Percentiles rank a stretch among this genome's conserved stretches.
Evolutionary conservation across 2,329 filamentous ascomycete species (phyloP).

Genomic region (Monosporascus sp.): DNA sequence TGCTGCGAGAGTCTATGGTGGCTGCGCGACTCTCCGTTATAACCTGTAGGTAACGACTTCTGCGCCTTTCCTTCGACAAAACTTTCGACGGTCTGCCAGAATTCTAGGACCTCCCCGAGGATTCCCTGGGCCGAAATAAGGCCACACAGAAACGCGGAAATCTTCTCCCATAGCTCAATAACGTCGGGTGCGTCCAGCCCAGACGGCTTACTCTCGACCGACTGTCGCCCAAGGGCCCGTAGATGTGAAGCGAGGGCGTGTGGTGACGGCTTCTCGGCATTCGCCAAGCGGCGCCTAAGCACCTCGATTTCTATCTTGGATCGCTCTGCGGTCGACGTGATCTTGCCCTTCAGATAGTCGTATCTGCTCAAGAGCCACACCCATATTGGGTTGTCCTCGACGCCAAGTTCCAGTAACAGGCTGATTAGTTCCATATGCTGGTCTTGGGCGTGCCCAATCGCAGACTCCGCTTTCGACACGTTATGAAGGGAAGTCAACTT

Average conservation of each 20-base stretch:
- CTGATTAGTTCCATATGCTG: constrained; percentile 87
- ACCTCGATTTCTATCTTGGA: constrained; percentile 90
- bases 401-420: constrained; percentile 85
- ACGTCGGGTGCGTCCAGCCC: constrained; percentile 75
- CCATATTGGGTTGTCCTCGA: constrained; percentile 95
- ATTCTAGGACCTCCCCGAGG: constrained; percentile 83
- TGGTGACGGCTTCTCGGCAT: constrained; percentile 63
- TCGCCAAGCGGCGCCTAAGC: constrained; percentile 72
- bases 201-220: constrained; percentile 53
- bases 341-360: constrained; percentile 82
- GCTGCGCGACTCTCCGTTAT: constrained; percentile 72
- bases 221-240: constrained; percentile 64
- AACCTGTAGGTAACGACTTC: constrained; percentile 69
- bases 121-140: constrained; percentile 76
- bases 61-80: constrained; percentile 88
- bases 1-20: constrained; percentile 76
- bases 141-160: constrained; percentile 65
- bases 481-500: constrained; percentile 66
- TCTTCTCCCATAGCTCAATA: constrained; percentile 89
- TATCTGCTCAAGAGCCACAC: constrained; percentile 89
- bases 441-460: constrained; percentile 60
- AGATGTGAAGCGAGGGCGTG: constrained; percentile 70
- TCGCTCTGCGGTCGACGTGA: constrained; percentile 74
- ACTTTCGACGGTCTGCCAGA: constrained; percentile 86
- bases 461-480: constrained; percentile 44